Evolutionary conservation across 2,329 filamentous ascomycete genomes (phyloP).

Genomic region (Epichloe sylvatica): DNA sequence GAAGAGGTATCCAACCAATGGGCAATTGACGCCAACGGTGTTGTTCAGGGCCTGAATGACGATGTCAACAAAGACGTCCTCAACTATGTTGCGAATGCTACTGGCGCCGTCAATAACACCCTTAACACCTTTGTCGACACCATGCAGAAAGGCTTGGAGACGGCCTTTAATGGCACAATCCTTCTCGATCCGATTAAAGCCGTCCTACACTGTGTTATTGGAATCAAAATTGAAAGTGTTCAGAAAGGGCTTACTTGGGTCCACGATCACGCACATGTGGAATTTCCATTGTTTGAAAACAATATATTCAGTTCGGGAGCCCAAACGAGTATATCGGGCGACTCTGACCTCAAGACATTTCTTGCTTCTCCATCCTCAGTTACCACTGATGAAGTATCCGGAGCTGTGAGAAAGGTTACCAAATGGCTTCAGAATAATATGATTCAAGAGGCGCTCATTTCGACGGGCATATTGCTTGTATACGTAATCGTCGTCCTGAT

Average conservation of each 20-base stretch:
- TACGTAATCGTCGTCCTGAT: slow-evolving; percentile 68
- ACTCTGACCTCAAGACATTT: slow-evolving; percentile 52
- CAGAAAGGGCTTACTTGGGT: slow-evolving; percentile 91
- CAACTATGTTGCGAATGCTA: slow-evolving; percentile 75
- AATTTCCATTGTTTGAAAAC: slow-evolving; percentile 63
- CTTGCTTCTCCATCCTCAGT: slow-evolving; percentile 61
- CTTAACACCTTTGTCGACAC: slow-evolving; percentile 68
- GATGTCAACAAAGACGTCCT: slow-evolving; percentile 77
- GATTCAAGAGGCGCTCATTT: slow-evolving; percentile 66
- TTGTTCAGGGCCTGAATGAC: slow-evolving; percentile 54
- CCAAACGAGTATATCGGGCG: slow-evolving; percentile 41
- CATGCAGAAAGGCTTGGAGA: slow-evolving; percentile 60
- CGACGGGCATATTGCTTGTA: slow-evolving; percentile 55
- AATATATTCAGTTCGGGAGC: slow-evolving; percentile 77
- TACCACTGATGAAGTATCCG: slow-evolving; percentile 69
- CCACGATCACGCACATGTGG: slow-evolving; percentile 68
- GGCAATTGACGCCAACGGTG: slow-evolving; percentile 62
- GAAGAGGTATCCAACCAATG: slow-evolving; percentile 61
- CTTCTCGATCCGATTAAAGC: slow-evolving; percentile 66
- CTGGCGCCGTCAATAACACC: slow-evolving; percentile 69
- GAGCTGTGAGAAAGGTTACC: slow-evolving; percentile 57
- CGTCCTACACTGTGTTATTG: slow-evolving; percentile 75
- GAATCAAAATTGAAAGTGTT: slow-evolving; percentile 71
- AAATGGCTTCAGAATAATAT: slow-evolving; percentile 54
- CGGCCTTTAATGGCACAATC: slow-evolving; percentile 68